Conservation (phyloP, 352 stramenopile species). For the Pythium sp. region DNA sequence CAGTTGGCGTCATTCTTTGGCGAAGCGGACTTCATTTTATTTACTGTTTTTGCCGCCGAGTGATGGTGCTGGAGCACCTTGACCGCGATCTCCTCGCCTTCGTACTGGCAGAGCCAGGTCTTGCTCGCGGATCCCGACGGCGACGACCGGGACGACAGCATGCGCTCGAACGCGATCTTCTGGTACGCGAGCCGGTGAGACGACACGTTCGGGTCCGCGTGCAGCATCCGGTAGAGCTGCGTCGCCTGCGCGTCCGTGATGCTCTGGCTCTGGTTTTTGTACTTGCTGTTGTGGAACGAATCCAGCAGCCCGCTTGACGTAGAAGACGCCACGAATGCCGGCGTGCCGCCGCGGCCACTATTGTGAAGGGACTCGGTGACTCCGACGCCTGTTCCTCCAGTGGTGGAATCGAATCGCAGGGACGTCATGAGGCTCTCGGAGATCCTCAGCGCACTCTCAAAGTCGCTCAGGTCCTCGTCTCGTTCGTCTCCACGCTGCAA, state of each 20-base stretch:
- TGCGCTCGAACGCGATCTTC: constrained; percentile 37
- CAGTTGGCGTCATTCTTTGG: too few relatives aligned
- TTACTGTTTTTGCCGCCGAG: background rate
- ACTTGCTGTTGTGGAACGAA: background rate
- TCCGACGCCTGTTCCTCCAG: background rate
- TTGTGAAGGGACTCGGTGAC: background rate
- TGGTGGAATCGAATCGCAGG: background rate
- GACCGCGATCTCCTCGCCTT: constrained; percentile 39
- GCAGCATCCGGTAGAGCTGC: constrained; percentile 26
- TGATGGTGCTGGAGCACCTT: constrained; percentile 23
- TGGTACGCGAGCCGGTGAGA: constrained; percentile 30
- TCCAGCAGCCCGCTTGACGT: background rate
- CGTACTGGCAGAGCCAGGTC: constrained; percentile 37
- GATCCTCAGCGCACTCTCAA: background rate
- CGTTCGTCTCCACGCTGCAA: background rate
- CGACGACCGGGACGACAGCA: constrained; percentile 17
- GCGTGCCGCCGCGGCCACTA: too few relatives aligned
- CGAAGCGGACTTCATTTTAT: too few relatives aligned
- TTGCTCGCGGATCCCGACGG: constrained; percentile 10
- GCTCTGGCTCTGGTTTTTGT: background rate
- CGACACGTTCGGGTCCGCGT: constrained; percentile 27
- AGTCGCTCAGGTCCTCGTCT: background rate
- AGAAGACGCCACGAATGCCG: background rate
- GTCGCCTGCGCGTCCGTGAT: constrained; percentile 22
- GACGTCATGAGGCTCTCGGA: background rate